A percentile compares a stretch with the other conserved stretches of the same genome.
Conservation (phyloP, 2,329 filamentous ascomycete species). For the Alternaria ethzedia region DNA sequence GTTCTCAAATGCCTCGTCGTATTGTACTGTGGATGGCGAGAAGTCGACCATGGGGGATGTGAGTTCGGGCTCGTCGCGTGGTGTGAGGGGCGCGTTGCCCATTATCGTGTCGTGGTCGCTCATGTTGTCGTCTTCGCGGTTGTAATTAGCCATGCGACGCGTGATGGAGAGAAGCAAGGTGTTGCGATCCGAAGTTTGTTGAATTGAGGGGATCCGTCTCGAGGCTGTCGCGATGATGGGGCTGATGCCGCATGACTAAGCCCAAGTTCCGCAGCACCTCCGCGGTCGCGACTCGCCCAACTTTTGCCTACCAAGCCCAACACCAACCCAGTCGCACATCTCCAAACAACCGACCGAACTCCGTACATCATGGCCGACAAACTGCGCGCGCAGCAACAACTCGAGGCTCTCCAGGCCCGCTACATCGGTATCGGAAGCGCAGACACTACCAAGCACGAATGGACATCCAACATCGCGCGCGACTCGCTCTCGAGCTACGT, state of each 20-base stretch:
- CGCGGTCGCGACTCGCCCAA: conserved; percentile 7
- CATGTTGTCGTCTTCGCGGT: conserved; percentile 16
- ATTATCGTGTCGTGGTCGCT: conserved; percentile 28
- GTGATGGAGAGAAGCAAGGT: neutral
- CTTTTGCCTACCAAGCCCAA: neutral
- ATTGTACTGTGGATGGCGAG: conserved; percentile 52
- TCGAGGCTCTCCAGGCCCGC: conserved; percentile 94
- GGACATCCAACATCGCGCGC: conserved; percentile 92
- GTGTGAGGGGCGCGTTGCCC: conserved; percentile 42
- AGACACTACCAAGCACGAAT: conserved; percentile 97
- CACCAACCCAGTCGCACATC: neutral
- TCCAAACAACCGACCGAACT: neutral
- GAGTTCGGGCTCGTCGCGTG: conserved; percentile 37
- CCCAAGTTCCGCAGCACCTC: conserved; percentile 12
- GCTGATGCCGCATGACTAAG: conserved; percentile 10
- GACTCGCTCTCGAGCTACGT: conserved; percentile 90
- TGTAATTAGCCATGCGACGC: neutral
- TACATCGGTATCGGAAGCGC: conserved; percentile 96
- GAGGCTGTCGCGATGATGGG: conserved; percentile 1
- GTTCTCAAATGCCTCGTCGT: conserved; percentile 55
- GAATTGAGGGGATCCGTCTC: neutral
- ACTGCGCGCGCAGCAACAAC: conserved; percentile 94
- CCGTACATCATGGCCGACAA: conserved; percentile 76
- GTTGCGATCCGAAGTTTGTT: neutral
- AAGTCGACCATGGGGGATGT: conserved; percentile 47